Conservation (phyloP, 352 stramenopile species). For the Phytophthora nicotianae region DNA sequence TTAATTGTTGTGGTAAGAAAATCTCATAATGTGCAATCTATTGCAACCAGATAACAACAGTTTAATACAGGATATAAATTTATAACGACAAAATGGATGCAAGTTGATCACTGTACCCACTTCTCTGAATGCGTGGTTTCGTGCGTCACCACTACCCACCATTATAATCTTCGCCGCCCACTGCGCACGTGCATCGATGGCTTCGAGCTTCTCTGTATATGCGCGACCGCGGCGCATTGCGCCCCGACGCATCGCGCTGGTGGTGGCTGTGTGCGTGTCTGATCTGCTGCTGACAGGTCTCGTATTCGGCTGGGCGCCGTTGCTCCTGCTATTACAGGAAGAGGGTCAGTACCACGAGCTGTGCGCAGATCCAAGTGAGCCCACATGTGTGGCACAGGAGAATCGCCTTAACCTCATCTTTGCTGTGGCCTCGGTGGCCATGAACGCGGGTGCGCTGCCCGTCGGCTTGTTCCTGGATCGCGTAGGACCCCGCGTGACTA, state of each 20-base stretch:
- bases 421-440: slow-evolving; percentile 75
- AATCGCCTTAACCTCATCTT: slow-evolving; percentile 91
- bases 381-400: slow-evolving; percentile 71
- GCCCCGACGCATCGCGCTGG: slow-evolving; percentile 61
- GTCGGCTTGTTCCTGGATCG: slow-evolving; percentile 84
- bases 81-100: no score
- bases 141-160: not conserved
- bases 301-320: slow-evolving; percentile 87
- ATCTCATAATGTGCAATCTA: no score
- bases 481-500: slow-evolving; percentile 60
- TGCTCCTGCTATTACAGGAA: slow-evolving; percentile 84
- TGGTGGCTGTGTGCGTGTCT: slow-evolving; percentile 70
- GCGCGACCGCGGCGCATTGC: slow-evolving; percentile 33
- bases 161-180: slow-evolving; percentile 10
- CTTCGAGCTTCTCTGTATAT: slow-evolving; percentile 2
- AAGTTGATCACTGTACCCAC: no score
- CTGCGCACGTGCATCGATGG: slow-evolving; percentile 8
- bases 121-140: slow-evolving; percentile 18
- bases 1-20: no score
- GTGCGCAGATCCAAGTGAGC: slow-evolving; percentile 40
- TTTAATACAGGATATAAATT: no score
- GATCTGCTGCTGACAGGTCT: slow-evolving; percentile 87
- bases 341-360: slow-evolving; percentile 85
- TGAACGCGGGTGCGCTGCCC: slow-evolving; percentile 77
- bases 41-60: no score